Conservation (phyloP, 768 basidiomycete species). For the Piloderma croceum region DNA sequence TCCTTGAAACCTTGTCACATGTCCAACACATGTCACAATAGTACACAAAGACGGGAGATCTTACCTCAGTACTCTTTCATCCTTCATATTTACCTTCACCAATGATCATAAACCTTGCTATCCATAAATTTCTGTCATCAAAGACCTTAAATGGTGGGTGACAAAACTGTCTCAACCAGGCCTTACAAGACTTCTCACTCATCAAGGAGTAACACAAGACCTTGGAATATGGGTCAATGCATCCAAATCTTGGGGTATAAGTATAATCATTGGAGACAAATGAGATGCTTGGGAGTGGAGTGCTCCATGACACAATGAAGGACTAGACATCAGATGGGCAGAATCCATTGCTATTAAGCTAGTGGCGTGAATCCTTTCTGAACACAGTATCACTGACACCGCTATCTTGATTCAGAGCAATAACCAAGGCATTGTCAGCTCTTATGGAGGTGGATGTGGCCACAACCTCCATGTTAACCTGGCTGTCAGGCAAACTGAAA, state of each 20-base stretch:
- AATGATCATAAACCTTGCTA: too few species aligned
- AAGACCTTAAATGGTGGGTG: conserved; percentile 28
- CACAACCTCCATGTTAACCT: conserved; percentile 27
- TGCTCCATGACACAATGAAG: too few species aligned
- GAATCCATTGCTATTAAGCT: conserved; percentile 8
- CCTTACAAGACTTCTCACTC: conserved; percentile 11
- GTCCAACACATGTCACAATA: too few species aligned
- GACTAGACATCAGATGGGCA: conserved; percentile 6
- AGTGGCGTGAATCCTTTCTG: not conserved
- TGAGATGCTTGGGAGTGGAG: too few species aligned
- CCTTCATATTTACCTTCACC: too few species aligned
- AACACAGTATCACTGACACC: conserved; percentile 3
- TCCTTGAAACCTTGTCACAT: too few species aligned
- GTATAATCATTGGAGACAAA: too few species aligned
- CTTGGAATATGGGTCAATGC: conserved; percentile 26
- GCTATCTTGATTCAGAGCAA: conserved; percentile 26
- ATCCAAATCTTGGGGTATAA: conserved; percentile 24
- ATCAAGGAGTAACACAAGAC: conserved; percentile 4
- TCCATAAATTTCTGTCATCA: conserved; percentile 14
- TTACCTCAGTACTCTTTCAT: too few species aligned
- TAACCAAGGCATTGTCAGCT: conserved; percentile 31
- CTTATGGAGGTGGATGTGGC: conserved; percentile 26
- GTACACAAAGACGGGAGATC: too few species aligned
- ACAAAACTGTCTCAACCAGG: not conserved
- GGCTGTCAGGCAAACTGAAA: conserved; percentile 16